Percentiles rank a stretch among this genome's conserved stretches.
These are phyloP conservation scores for Fusarium domesticum DNA, from an alignment of 2,329 filamentous ascomycete genomes.

Conservation along the genomic window DNA sequence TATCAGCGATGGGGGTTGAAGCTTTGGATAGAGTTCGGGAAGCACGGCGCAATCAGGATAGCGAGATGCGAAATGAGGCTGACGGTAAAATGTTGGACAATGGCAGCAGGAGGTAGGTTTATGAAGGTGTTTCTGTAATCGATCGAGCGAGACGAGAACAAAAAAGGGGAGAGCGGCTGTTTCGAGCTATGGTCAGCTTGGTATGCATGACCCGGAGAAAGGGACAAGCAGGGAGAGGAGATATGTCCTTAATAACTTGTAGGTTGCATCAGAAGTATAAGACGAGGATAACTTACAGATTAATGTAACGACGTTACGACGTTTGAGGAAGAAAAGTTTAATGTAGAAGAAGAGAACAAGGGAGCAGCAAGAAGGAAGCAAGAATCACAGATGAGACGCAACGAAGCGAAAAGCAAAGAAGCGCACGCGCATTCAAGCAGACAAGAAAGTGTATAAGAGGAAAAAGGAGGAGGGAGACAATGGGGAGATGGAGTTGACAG, in stretches of 20 bases:
- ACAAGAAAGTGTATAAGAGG: conserved; percentile 17
- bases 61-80: conserved; percentile 16
- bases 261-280: too few relatives aligned
- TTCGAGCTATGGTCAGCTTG: conserved; percentile 20
- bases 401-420: conserved; percentile 21
- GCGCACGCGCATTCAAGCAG: conserved; percentile 22
- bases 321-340: conserved; percentile 1
- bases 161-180: conserved; percentile 20
- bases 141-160: conserved; percentile 12
- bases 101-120: conserved; percentile 9
- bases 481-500: conserved; percentile 19
- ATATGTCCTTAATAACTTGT: conserved; percentile 9
- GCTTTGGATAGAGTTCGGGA: conserved; percentile 17
- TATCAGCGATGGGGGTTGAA: conserved; percentile 8
- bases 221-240: conserved; percentile 22
- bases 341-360: conserved; percentile 8
- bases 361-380: background rate
- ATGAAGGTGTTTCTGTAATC: conserved; percentile 6
- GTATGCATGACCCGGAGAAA: conserved; percentile 13
- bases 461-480: conserved; percentile 22
- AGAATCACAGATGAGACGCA: conserved; percentile 18
- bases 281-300: conserved; percentile 18
- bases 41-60: conserved; percentile 6
- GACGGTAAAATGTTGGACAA: conserved; percentile 12
- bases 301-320: conserved; percentile 18